Base-by-base conservation (phyloP, 306 rosid genomes). In the Quercus glauca region DNA sequence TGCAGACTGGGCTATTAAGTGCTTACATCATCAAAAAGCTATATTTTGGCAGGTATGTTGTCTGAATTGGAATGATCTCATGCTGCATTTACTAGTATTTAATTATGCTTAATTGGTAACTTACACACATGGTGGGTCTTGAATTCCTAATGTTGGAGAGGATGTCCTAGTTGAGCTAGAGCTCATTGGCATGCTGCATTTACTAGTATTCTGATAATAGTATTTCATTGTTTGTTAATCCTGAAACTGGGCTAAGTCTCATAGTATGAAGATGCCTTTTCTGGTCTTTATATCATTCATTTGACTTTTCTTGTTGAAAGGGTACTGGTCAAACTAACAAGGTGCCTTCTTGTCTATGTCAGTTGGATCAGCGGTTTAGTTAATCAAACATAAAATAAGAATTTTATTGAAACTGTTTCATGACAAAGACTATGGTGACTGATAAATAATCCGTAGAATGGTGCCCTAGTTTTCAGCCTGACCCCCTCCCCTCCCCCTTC, bases 1-100 rank as follows among this genome's bases (percentile, higher is more conserved):
- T 83, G 86, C 92, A 96, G 99, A 63, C 92, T 71, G 99, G 99
- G 78, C 89, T 96, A 69, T 88, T 96, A 33, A 96, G 97, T 85
- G 99, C 99, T 55, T 96, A 84, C 81, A 72, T 88, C 63, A 93
- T 96, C 79, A 96, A 89, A 83, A 96, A 88, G 87, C 90, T 96
- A 58, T 96, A 96, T 74, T 82, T 96, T 85, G 99, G 94, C 76
- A 91, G 99, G 99, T 96, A 89, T 43, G 23, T 73, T 71, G 53
- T 69, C 45, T 53, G 13, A 61, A 74, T 69, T 67, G 15, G 55
- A n/a, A 14, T 74, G 26, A 33, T 81, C 55, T 18, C 68, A 56
- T 78, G 33, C 64, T 31, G 71, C 31, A 3, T 68, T 78, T 70
- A 45, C 49, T 58, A 7, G 18, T 71, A 33, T 59, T 78, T 28